Percentiles rank a stretch among this genome's conserved stretches.
phyloP scores from a whole-genome alignment of 257 asterid species.

The Handroanthus guayacan region DNA sequence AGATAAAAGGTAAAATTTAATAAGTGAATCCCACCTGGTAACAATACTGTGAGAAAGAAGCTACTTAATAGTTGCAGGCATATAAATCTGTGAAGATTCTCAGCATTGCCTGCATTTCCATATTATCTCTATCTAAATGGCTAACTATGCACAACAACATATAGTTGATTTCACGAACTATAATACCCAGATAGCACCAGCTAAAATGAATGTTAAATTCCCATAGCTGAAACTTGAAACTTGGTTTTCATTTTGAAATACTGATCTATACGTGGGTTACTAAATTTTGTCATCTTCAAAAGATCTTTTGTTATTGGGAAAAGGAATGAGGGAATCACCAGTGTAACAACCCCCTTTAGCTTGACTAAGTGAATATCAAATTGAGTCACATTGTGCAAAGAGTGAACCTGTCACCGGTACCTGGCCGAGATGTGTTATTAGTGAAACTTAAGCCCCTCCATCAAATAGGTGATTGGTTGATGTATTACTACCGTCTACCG shows the following conservation, averaged over 20 bases:
- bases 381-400: too few relatives aligned
- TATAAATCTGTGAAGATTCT: slow-evolving; percentile 15
- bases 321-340: too few relatives aligned
- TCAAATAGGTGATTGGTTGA: too few relatives aligned
- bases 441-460: too few relatives aligned
- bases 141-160: slow-evolving; percentile 17
- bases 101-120: neutral
- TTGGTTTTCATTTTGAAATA: slow-evolving; percentile 3
- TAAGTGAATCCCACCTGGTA: slow-evolving; percentile 14
- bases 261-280: neutral
- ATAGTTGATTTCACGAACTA: neutral
- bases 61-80: neutral
- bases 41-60: slow-evolving; percentile 1
- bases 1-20: slow-evolving; percentile 17
- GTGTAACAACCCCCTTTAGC: too few relatives aligned
- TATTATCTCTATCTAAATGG: slow-evolving; percentile 1
- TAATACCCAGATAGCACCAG: neutral
- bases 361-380: too few relatives aligned
- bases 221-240: slow-evolving; percentile 1
- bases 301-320: too few relatives aligned
- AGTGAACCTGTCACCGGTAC: too few relatives aligned
- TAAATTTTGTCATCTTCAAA: neutral
- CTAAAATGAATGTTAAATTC: neutral
- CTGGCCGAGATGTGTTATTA: too few relatives aligned
- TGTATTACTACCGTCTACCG: too few relatives aligned